These are phyloP conservation scores for Trypanosoma brucei DNA, from an alignment of 208 protist genomes.

Conservation along the genomic window DNA sequence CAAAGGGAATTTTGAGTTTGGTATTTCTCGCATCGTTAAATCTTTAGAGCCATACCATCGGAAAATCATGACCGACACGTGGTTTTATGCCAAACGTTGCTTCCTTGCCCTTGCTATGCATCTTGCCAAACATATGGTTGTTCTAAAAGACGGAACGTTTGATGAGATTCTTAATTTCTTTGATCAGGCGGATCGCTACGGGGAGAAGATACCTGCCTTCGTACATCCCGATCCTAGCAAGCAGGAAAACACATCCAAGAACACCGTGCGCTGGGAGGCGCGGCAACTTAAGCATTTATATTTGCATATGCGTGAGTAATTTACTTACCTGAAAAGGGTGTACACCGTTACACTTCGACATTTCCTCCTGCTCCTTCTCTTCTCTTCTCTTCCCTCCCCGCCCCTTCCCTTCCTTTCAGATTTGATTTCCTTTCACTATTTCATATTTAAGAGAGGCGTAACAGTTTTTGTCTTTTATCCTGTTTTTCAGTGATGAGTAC, in stretches of 20 bases:
- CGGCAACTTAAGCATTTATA: conserved; percentile 92
- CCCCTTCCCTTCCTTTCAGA: neutral
- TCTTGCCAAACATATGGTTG: conserved; percentile 98
- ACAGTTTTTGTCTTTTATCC: no score
- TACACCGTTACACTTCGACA: neutral
- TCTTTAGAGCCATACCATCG: conserved; percentile 94
- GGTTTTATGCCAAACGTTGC: conserved; percentile 97
- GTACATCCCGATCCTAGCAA: conserved; percentile 81
- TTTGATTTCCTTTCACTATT: no score
- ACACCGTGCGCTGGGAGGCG: conserved; percentile 92
- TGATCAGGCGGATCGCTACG: conserved; percentile 89
- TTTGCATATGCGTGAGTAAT: conserved; percentile 66
- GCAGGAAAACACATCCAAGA: conserved; percentile 76
- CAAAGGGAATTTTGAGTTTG: conserved; percentile 97
- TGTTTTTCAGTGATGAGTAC: no score
- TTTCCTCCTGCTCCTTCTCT: neutral
- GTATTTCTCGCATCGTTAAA: conserved; percentile 96
- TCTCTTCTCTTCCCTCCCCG: neutral
- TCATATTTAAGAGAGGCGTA: no score
- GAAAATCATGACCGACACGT: conserved; percentile 96
- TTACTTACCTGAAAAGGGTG: neutral
- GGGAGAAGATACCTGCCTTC: conserved; percentile 89
- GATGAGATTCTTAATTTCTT: conserved; percentile 93
- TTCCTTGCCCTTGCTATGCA: conserved; percentile 93
- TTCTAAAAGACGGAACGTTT: conserved; percentile 91